Evolutionary conservation across 768 basidiomycete genomes (phyloP).

Genomic region (Asterophora lycoperdoides): DNA sequence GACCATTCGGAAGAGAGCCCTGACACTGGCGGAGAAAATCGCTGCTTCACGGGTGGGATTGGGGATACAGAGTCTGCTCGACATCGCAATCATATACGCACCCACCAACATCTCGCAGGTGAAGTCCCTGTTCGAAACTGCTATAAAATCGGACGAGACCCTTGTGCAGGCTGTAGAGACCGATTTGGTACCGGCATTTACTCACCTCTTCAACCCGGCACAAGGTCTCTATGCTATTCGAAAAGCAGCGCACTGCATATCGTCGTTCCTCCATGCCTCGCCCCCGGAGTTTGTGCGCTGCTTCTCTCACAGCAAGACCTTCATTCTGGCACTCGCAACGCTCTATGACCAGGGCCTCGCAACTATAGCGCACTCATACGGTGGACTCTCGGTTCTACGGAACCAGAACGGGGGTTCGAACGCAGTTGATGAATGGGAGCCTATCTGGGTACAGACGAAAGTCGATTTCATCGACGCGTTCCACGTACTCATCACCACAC

Average conservation of each 20-base stretch:
- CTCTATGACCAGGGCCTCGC: slow-evolving; percentile 59
- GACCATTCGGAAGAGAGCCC: slow-evolving; percentile 41
- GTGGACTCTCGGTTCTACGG: slow-evolving; percentile 40
- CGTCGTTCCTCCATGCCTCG: slow-evolving; percentile 48
- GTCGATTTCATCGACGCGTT: slow-evolving; percentile 67
- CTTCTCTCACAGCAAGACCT: slow-evolving; percentile 49
- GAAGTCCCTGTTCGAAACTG: slow-evolving; percentile 39
- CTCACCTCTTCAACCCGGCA: slow-evolving; percentile 40
- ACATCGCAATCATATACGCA: slow-evolving; percentile 58
- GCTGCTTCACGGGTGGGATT: slow-evolving; percentile 35
- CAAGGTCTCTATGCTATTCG: slow-evolving; percentile 61
- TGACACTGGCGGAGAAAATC: slow-evolving; percentile 56
- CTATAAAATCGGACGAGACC: slow-evolving; percentile 30
- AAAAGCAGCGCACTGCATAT: slow-evolving; percentile 56
- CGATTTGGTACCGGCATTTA: slow-evolving; percentile 57
- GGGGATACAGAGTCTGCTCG: slow-evolving; percentile 53
- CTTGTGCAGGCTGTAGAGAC: slow-evolving; percentile 30
- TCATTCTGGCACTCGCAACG: slow-evolving; percentile 52
- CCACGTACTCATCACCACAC: slow-evolving; percentile 50
- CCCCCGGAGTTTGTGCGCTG: slow-evolving; percentile 45
- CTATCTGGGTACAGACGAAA: slow-evolving; percentile 69
- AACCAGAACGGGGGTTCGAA: slow-evolving; percentile 22
- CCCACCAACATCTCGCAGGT: slow-evolving; percentile 39
- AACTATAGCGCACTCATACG: slow-evolving; percentile 54
- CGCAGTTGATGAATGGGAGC: slow-evolving; percentile 61